Base-by-base conservation (phyloP, 768 basidiomycete genomes). In the Strobilomyces echinocephalus region DNA sequence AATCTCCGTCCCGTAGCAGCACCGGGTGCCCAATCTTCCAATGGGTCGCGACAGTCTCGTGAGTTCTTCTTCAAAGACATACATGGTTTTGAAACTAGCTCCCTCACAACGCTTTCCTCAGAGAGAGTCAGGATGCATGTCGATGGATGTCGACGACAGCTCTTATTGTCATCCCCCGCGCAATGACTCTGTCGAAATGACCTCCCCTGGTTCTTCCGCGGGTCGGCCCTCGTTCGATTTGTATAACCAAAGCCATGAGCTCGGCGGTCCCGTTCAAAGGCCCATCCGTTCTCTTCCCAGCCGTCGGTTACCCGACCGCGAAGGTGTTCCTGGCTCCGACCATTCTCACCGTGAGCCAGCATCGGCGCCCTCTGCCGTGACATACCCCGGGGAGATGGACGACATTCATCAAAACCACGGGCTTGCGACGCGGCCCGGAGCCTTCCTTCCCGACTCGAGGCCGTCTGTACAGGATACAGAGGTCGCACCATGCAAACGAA, bases 401-500 rank as follows among this genome's bases (percentile, higher is more conserved):
- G 33, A 41, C n/a, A 16, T 20, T 16, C 4, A 28, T 21, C 38
- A 9, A 20, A 24, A 28, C 41, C 38, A 34, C 9, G 36, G 10
- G 33, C 28, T 16, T 5, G 16, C 30, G 18, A 8, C n/a, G 28
- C 47, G 35, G 21, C 35, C 9, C 34, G 33, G 53, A 21, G n/a
- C 21, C 18, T 6, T 28, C 34, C 11, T 42, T 49, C 31, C 36
- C 12, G 16, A 20, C 38, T 43, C 18, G 24, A 30, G 26, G 24
- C 18, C 33, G 16, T 40, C 46, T 30, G n/a, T 14, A 42, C 50
- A 5, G 35, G 35, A 16, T 36, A 16, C 24, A 14, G 54, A 50
- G 4, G 15, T 36, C 31, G 5, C 43, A 5, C 8, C 50, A 12
- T 52, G 54, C 11, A 67, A 67, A 65, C 65, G 65, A 24, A 65